Conservation (phyloP, 768 basidiomycete species). For the Cystofilobasidium bisporidii region DNA sequence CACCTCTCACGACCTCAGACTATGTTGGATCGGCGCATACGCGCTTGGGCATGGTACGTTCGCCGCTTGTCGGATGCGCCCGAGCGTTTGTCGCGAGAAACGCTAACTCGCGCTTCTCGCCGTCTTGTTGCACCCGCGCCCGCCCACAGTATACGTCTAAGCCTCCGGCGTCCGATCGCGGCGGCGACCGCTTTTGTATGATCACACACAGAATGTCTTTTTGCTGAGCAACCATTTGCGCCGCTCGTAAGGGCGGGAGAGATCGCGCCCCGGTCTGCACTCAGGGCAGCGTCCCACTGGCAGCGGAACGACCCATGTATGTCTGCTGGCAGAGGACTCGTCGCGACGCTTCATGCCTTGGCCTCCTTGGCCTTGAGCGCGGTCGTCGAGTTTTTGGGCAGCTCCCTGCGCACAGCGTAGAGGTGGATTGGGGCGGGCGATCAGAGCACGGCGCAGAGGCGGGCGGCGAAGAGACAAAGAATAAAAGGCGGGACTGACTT, state of each 20-base stretch:
- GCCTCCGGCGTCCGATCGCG: too few species aligned
- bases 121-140: neutral
- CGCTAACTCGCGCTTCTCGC: neutral
- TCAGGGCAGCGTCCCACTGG: too few species aligned
- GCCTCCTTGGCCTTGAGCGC: slow-evolving; percentile 8
- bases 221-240: too few species aligned
- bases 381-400: slow-evolving; percentile 27
- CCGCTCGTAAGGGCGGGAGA: too few species aligned
- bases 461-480: neutral
- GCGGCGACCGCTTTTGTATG: too few species aligned
- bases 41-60: neutral
- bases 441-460: neutral
- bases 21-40: neutral
- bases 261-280: too few species aligned
- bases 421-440: neutral
- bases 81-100: neutral
- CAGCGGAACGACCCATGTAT: too few species aligned
- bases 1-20: too few species aligned
- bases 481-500: slow-evolving; percentile 42
- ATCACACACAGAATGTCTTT: too few species aligned
- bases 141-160: neutral
- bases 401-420: neutral
- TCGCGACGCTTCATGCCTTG: slow-evolving; percentile 18
- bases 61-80: too few species aligned
- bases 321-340: too few species aligned